Evolutionary conservation across 345 rosid genomes (phyloP).

Genomic region (Raphanus raphanistrum): DNA sequence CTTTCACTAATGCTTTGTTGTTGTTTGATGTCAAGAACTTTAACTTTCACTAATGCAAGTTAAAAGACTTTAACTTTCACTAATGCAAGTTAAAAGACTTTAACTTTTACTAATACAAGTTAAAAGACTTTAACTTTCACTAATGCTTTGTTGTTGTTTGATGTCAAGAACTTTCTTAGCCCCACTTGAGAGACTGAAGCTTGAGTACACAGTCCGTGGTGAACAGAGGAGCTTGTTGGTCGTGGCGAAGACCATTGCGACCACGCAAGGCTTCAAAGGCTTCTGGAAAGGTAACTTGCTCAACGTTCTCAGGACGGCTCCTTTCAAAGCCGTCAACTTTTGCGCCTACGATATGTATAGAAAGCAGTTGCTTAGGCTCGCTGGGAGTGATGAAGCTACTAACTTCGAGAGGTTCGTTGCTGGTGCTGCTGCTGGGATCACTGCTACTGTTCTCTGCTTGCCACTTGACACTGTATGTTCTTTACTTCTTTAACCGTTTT

Average conservation of each 20-base stretch:
- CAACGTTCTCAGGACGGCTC: conserved; percentile 93
- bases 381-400: conserved; percentile 72
- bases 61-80: background rate
- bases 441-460: conserved; percentile 85
- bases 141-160: background rate
- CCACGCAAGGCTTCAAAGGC: conserved; percentile 69
- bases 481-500: background rate
- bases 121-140: background rate
- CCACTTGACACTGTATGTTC: conserved; percentile 89
- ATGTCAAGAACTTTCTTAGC: conserved; percentile 72
- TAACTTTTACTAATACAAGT: background rate
- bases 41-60: conserved; percentile 5
- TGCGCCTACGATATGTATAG: conserved; percentile 87
- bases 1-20: background rate
- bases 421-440: conserved; percentile 94
- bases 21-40: conserved; percentile 51
- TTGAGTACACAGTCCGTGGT: conserved; percentile 79
- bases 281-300: conserved; percentile 95
- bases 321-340: conserved; percentile 91
- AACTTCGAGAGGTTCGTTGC: conserved; percentile 89
- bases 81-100: background rate
- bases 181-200: conserved; percentile 90
- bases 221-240: conserved; percentile 65
- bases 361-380: conserved; percentile 56
- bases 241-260: conserved; percentile 61